Evolutionary conservation across 1,284 basidiomycete species (phyloP).

Genomic region (Gastroboletus turbinatus): DNA sequence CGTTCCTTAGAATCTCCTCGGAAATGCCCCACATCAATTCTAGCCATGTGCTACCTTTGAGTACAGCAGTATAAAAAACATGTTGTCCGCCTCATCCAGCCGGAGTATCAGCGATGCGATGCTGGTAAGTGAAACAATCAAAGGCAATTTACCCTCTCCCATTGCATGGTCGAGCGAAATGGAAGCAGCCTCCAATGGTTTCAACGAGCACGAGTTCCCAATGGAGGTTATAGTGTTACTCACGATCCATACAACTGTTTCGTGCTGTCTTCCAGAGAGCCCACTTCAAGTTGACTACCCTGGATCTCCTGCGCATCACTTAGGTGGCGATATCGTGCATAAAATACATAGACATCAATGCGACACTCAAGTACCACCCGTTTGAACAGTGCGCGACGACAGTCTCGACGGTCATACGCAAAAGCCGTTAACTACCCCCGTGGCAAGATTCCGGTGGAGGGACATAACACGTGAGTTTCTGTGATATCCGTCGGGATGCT

Average conservation of each 20-base stretch:
- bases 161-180: background rate
- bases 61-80: no score
- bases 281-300: background rate
- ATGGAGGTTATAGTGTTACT: background rate
- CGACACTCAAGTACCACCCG: background rate
- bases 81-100: background rate
- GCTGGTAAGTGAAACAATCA: background rate
- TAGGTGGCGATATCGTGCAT: background rate
- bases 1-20: no score
- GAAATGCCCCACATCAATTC: no score
- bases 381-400: background rate
- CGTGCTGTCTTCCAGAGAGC: background rate
- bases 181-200: background rate
- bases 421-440: no score
- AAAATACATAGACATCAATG: no score
- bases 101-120: background rate
- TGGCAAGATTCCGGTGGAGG: no score
- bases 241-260: background rate
- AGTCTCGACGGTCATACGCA: background rate
- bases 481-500: no score
- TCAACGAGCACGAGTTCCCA: background rate
- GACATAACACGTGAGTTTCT: no score
- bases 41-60: no score
- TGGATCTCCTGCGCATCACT: no score
- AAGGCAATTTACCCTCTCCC: background rate